Base-by-base conservation (phyloP, 2,329 filamentous ascomycete species). In the Penicillium carneum region DNA sequence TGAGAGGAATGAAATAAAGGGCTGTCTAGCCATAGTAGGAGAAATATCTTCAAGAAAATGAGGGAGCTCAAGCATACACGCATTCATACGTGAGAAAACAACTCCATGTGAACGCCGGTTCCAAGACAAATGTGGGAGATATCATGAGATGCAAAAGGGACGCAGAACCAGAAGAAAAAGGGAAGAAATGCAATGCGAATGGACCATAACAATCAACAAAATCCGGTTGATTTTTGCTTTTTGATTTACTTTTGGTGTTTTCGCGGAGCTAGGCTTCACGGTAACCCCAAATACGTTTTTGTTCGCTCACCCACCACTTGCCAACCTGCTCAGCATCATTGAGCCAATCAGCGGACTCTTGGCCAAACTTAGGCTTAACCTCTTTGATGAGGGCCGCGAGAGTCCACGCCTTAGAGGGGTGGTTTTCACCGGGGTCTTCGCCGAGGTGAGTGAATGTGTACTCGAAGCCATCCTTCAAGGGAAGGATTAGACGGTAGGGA, bases 401-500 rank as follows among this genome's bases (percentile, higher is more conserved):
- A 3, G 69, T 70, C 72, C 76, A 77, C 4, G 67, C 65, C 33
- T 75, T 73, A 9, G 73, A 54, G 1, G 71, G 68, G 11, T 74
- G 59, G 1, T 63, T 43, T 57, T 80, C 79, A 48, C 73, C 66
- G 1, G 77, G 76, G 54, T 80, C 77, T 7, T 66, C 64, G 6
- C 61, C 64, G 4, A 74, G 63, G 46, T 79, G 68, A 2, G 75
- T 75, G 65, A 80, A 80, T 48, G 65, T 64, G 42, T 74, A 76
- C 59, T 72, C 66, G 39, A 83, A 90, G 51, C 90, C 90, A 76
- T 96, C 92, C 71, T 91, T 86, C 70, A 94, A 87, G 5, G 91
- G 88, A 56, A 97, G 88, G 18, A 71, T 64, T 90, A 93, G 62
- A 85, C 83, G 61, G 96, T 85, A 76, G 48, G 77, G 81, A 93